Percentiles rank a stretch among this genome's conserved stretches.
Conservation (phyloP, 2,329 filamentous ascomycete genomes). For the Colletotrichum coccodes region DNA sequence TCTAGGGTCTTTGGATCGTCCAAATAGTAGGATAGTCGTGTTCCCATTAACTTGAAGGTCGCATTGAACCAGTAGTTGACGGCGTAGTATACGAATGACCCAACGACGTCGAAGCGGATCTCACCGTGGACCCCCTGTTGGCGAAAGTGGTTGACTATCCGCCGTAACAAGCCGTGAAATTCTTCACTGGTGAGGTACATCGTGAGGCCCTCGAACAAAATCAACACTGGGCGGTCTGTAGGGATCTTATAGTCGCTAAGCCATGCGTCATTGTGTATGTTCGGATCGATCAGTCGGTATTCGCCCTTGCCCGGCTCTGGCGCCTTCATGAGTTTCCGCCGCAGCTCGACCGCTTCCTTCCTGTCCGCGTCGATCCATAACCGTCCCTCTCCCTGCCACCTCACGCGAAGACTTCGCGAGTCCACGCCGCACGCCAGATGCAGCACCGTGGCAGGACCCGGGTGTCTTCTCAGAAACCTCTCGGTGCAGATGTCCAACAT, state of each 20-base stretch:
- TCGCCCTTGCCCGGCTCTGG: conserved; percentile 16
- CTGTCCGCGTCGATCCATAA: conserved; percentile 48
- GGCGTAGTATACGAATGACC: background rate
- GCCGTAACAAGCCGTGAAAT: conserved; percentile 36
- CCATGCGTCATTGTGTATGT: conserved; percentile 42
- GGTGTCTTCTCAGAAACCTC: conserved; percentile 38
- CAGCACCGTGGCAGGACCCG: conserved; percentile 38
- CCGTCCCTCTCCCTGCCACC: conserved; percentile 32
- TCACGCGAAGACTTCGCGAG: conserved; percentile 38
- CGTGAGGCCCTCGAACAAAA: conserved; percentile 45
- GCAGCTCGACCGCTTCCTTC: conserved; percentile 45
- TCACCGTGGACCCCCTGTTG: conserved; percentile 37
- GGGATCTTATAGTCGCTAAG: conserved; percentile 38
- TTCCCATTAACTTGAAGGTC: conserved; percentile 18
- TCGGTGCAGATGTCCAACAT: conserved; percentile 37
- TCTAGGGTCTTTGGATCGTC: conserved; percentile 11
- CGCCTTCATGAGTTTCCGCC: conserved; percentile 38
- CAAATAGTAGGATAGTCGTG: conserved; percentile 10
- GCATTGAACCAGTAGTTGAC: conserved; percentile 1
- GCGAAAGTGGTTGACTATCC: conserved; percentile 39
- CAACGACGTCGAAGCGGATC: conserved; percentile 21
- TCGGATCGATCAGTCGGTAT: conserved; percentile 39
- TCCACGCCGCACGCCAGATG: conserved; percentile 46
- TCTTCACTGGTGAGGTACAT: conserved; percentile 41
- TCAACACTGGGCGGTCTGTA: conserved; percentile 41